Conservation (phyloP, 192 early-diverging fungal genomes). For the Coemansia sp. region DNA sequence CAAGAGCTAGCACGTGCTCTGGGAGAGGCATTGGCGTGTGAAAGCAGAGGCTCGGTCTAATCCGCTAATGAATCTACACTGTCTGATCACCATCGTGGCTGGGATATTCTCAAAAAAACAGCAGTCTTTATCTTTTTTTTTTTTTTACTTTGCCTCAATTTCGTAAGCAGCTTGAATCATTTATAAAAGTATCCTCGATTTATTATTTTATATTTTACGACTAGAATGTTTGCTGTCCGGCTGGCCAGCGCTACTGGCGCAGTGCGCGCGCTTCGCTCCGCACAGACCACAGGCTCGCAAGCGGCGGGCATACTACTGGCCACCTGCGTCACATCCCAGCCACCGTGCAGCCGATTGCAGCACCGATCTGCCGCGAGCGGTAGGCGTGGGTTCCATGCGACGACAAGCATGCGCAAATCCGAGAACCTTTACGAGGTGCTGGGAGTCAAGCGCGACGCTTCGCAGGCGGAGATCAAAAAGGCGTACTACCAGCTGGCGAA, state of each 20-base stretch:
- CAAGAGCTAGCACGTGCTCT: not conserved
- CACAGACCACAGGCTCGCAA: not conserved
- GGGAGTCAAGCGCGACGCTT: constrained; percentile 75
- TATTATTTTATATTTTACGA: not conserved
- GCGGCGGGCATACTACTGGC: not conserved
- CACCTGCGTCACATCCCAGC: not conserved
- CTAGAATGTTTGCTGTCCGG: constrained; percentile 13
- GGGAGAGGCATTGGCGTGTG: not conserved
- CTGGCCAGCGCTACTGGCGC: constrained; percentile 7
- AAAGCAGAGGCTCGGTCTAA: not conserved
- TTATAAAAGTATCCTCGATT: not conserved
- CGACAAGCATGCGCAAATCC: constrained; percentile 32
- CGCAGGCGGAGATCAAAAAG: constrained; percentile 90
- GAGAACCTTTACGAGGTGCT: constrained; percentile 85
- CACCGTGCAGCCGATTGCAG: not conserved
- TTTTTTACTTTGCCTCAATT: not conserved
- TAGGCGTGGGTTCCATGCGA: constrained; percentile 34
- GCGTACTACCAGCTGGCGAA: constrained; percentile 96
- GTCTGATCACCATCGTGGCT: not conserved
- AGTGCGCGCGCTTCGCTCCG: not conserved
- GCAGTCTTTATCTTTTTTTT: not conserved
- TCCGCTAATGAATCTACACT: too few relatives aligned
- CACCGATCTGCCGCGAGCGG: not conserved
- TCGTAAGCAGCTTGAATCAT: not conserved
- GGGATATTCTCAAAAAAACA: not conserved